Base-by-base conservation (phyloP, 2,329 filamentous ascomycete genomes). In the Hypoxylon sp. region DNA sequence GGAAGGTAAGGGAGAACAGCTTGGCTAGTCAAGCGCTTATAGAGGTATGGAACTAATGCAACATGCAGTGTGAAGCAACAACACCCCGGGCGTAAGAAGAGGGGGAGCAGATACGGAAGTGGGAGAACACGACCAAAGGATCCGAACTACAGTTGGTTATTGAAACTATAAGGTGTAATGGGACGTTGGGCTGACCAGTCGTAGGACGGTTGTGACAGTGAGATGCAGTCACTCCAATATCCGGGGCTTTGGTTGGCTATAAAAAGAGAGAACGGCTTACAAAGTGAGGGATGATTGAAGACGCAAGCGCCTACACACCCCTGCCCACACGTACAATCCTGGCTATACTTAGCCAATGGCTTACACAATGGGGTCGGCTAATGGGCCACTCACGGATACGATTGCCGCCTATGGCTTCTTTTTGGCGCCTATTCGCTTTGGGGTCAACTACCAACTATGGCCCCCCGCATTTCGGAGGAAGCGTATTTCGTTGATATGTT, bases 241-340 rank as follows among this genome's bases (percentile, higher is more conserved):
- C 68, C 63, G 67, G 65, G 51, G 52, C 65, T 65, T 70, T 79
- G 77, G 78, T 79, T 79, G 78, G 78, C 78, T 79, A 79, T 79
- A 78, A 79, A 77, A 75, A 76, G 77, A 71, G 66, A 74, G 68
- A 53, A 71, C 63, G 71, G 69, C 68, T 68, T 57, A 67, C 59
- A 60, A 62, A 65, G 69, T 67, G 70, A 73, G 69, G 73, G 69
- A 73, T 71, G 71, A 58, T 65, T 65, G 73, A 73, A 75, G 77
- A 78, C 79, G 77, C 79, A 80, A 80, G 80, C 80, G 80, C 80
- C 77, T 67, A 73, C 62, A 32, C 48, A 75, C 57, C 74, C 75
- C 62, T 70, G 74, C 51, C 62, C 58, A 43, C 61, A 70, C 73
- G 70, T 60, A 67, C 65, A 57, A 74, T 69, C 76, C 74, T 65